Percentiles rank a stretch among this genome's conserved stretches.
Evolutionary conservation across 1,284 basidiomycete species (phyloP).

Genomic region (Cystobasidium pallidum): DNA sequence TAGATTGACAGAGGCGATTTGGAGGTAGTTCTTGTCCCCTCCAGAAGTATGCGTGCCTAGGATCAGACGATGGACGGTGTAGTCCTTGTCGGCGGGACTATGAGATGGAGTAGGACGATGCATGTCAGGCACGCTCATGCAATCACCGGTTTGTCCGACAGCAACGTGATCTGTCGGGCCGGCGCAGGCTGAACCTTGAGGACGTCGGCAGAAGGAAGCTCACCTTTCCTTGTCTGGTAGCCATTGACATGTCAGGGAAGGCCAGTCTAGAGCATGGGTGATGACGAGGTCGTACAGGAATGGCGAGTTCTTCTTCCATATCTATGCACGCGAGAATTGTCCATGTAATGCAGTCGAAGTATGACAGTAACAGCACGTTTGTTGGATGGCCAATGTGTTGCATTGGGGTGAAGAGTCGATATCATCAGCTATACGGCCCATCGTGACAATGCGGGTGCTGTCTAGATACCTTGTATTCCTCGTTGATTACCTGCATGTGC

Average conservation of each 20-base stretch:
- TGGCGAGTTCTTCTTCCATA: slow-evolving; percentile 92
- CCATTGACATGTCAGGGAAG: slow-evolving; percentile 97
- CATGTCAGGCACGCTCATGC: neutral
- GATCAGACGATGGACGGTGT: slow-evolving; percentile 88
- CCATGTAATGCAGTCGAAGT: neutral
- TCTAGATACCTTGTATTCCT: slow-evolving; percentile 62
- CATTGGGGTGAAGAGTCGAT: too few relatives aligned
- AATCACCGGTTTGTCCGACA: neutral
- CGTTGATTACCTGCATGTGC: slow-evolving; percentile 52
- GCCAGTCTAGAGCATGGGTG: slow-evolving; percentile 98
- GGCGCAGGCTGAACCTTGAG: neutral
- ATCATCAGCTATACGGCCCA: too few relatives aligned
- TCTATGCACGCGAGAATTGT: slow-evolving; percentile 40
- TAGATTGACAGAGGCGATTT: slow-evolving; percentile 92
- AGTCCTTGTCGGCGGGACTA: slow-evolving; percentile 83
- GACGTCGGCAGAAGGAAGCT: slow-evolving; percentile 52
- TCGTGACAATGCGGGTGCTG: neutral
- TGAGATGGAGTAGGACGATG: neutral
- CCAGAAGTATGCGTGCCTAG: slow-evolving; percentile 97
- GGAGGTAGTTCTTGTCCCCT: slow-evolving; percentile 91
- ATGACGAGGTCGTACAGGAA: slow-evolving; percentile 85
- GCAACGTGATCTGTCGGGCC: slow-evolving; percentile 9
- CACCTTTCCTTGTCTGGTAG: slow-evolving; percentile 94
- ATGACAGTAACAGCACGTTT: too few relatives aligned
- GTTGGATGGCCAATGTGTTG: too few relatives aligned